phyloP scores from a whole-genome alignment of 225 moss, liverwort and hornwort species.

The Physcomitrium patens region DNA sequence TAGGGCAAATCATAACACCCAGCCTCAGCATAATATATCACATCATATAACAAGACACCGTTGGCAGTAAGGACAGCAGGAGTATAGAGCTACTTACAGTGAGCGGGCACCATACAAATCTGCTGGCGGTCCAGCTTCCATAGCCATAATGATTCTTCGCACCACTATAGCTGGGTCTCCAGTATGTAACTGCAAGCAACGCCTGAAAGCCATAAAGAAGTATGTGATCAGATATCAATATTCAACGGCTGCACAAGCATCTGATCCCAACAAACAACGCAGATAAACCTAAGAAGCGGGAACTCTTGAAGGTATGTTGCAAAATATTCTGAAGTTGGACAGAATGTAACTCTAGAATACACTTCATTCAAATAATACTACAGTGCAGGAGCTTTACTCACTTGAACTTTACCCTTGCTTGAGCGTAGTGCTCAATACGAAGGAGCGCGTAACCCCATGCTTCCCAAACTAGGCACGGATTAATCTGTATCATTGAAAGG shows the following conservation, averaged over 20 bases:
- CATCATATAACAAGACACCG: constrained; percentile 1
- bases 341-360: not conserved
- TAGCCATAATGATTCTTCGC: constrained; percentile 72
- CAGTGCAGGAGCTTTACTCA: constrained; percentile 42
- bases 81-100: constrained; percentile 59
- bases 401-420: constrained; percentile 92
- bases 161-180: constrained; percentile 88
- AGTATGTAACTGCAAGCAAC: constrained; percentile 66
- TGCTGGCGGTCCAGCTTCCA: constrained; percentile 95
- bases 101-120: constrained; percentile 80
- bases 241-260: constrained; percentile 4
- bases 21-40: constrained; percentile 7
- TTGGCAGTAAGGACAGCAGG: not conserved
- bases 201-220: constrained; percentile 54
- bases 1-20: constrained; percentile 19
- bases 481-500: constrained; percentile 62
- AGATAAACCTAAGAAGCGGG: constrained; percentile 2
- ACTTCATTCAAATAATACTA: not conserved
- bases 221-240: constrained; percentile 25
- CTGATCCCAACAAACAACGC: not conserved
- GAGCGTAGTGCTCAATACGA: constrained; percentile 88
- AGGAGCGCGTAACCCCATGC: constrained; percentile 98
- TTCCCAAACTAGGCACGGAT: constrained; percentile 85
- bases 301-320: constrained; percentile 6
- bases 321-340: not conserved